A percentile compares a stretch with the other conserved stretches of the same genome.
phyloP scores from a whole-genome alignment of 2,329 filamentous ascomycete genomes.

The Arthrobotrys entomopaga region DNA sequence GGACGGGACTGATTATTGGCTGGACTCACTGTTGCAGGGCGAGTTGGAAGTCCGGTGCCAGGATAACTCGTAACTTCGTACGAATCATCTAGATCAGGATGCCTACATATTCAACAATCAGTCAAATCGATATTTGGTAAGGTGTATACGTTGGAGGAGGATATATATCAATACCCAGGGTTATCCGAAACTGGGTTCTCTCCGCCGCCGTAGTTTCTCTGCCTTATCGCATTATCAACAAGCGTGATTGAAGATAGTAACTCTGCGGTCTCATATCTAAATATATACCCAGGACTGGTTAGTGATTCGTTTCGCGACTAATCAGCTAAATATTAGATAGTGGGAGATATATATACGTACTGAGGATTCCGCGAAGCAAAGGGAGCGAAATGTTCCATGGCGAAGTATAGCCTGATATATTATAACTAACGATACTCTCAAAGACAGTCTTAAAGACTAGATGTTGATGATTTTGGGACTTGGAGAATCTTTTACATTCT shows the following conservation, averaged over 20 bases:
- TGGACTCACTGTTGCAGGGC: background rate
- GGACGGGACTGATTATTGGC: background rate
- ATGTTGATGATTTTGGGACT: background rate
- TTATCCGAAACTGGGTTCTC: background rate
- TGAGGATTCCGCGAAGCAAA: background rate
- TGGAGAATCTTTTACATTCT: no score
- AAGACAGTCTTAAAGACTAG: background rate
- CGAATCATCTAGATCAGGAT: background rate
- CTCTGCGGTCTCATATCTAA: slow-evolving; percentile 2
- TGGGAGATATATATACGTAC: background rate
- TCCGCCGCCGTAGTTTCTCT: slow-evolving; percentile 7
- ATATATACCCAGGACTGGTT: background rate
- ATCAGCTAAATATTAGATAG: background rate
- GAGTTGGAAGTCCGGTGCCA: slow-evolving; percentile 11
- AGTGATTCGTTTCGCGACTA: background rate
- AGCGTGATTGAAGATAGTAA: slow-evolving; percentile 15
- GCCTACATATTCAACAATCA: background rate
- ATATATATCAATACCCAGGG: background rate
- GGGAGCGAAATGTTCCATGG: slow-evolving; percentile 5
- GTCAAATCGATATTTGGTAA: no score
- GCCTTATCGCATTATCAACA: slow-evolving; percentile 21
- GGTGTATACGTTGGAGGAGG: no score
- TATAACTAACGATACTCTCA: background rate
- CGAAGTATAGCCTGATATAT: background rate
- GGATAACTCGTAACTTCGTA: background rate